These are phyloP conservation scores for Tilletia walkeri DNA, from an alignment of 1,284 basidiomycete genomes.

Conservation along the genomic window DNA sequence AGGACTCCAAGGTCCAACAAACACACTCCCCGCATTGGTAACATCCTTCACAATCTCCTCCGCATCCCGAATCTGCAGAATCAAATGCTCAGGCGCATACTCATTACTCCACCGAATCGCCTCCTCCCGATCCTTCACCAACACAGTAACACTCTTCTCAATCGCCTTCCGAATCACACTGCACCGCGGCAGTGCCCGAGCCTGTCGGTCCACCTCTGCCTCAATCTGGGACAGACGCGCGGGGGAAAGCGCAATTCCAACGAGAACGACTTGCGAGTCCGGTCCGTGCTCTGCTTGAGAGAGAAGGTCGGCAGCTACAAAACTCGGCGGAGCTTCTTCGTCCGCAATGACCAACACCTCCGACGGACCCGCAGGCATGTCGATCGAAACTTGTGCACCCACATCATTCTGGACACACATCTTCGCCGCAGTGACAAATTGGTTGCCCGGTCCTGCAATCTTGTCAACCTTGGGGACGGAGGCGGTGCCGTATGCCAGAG, in stretches of 20 bases:
- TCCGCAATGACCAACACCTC: constrained; percentile 70
- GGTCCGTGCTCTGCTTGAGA: constrained; percentile 96
- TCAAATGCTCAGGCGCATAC: constrained; percentile 75
- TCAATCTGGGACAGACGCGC: constrained; percentile 74
- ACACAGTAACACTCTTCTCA: constrained; percentile 84
- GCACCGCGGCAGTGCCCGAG: constrained; percentile 78
- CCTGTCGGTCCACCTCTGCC: constrained; percentile 81
- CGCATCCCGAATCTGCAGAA: constrained; percentile 40
- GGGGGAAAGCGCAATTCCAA: constrained; percentile 71
- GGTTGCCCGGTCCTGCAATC: constrained; percentile 97
- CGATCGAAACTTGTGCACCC: constrained; percentile 92
- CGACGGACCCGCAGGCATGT: constrained; percentile 98
- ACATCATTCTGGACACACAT: constrained; percentile 99
- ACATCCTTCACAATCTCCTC: constrained; percentile 46
- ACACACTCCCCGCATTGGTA: constrained; percentile 75
- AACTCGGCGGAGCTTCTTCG: constrained; percentile 75
- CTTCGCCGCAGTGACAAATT: constrained; percentile 99
- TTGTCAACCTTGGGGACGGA: constrained; percentile 97
- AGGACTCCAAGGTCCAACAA: constrained; percentile 70
- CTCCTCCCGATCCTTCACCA: constrained; percentile 67
- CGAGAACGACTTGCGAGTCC: constrained; percentile 94
- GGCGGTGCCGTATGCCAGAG: constrained; percentile 92
- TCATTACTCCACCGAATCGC: constrained; percentile 89
- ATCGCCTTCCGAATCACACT: constrained; percentile 89
- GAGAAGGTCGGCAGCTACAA: constrained; percentile 92